Base-by-base conservation (phyloP, 768 basidiomycete species). In the Agaricus subrufescens region DNA sequence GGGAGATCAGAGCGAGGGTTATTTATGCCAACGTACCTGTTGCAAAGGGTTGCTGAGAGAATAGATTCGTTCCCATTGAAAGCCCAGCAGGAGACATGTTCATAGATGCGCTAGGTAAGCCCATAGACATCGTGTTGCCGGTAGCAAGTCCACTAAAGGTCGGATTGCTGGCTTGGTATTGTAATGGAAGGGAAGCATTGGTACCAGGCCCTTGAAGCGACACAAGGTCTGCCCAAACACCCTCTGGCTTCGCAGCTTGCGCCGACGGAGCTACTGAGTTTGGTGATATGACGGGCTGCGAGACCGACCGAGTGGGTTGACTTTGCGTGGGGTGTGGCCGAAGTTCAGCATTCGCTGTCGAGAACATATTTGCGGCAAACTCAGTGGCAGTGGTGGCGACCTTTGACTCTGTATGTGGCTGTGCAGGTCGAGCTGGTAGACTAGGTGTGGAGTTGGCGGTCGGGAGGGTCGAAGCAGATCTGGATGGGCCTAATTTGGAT, bases 161-260 rank as follows among this genome's bases (percentile, higher is more conserved):
- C n/a, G 27, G 11, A 34, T 4, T 34, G 25, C 9, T 14, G 15
- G 46, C 11, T 25, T 56, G 74, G 43, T 74, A 75, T 60, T 82
- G 80, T 8, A 82, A 68, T 8, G 80, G 84, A 10, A 85, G 72
- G 11, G 84, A 79, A 12, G 83, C 76, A 14, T 69, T 76, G n/a
- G 72, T 67, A 11, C 68, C 64, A n/a, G 75, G 69, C 14, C 54
- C 57, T 57, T 79, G 80, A 29, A 81, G 69, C 43, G 77, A 76
- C 57, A 80, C 65, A 12, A 86, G 69, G 63, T 86, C 84, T 37
- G 77, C 73, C 84, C 84, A 85, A n/a, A 83, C 76, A 48, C 56
- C 56, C 7, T 67, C 42, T 67, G 66, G 43, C 31, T 64, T 23
- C 65, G 63, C 25, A 38, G 60, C 4, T 47, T 60, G 51, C 56